Percentiles rank a stretch among this genome's conserved stretches.
Evolutionary conservation across 345 rosid species (phyloP).

Genomic region (Diplotaxis tenuifolia): DNA sequence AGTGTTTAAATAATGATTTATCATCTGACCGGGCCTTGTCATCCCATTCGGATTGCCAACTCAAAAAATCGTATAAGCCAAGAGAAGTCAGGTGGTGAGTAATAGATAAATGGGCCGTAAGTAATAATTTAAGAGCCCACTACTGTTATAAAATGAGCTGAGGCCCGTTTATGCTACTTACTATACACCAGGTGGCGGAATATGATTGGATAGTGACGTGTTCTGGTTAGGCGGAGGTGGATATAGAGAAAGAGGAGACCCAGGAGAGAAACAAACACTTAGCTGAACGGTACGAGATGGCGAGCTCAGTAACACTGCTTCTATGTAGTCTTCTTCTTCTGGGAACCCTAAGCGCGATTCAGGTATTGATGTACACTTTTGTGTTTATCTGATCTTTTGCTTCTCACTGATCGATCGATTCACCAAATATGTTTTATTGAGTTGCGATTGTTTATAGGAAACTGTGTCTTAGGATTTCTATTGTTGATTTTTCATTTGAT

Average conservation of each 20-base stretch:
- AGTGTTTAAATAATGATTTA: too few species aligned
- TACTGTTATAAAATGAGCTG: neutral
- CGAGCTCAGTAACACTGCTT: constrained; percentile 45
- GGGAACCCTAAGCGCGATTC: constrained; percentile 47
- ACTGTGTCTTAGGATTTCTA: neutral
- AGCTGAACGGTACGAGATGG: constrained; percentile 41
- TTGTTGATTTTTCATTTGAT: neutral
- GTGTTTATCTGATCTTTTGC: neutral
- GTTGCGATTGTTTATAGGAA: neutral
- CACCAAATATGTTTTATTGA: neutral
- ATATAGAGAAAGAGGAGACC: neutral
- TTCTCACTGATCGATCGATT: neutral
- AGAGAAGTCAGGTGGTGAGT: neutral
- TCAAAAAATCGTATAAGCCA: neutral
- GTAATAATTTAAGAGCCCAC: neutral
- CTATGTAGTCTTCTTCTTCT: constrained; percentile 52
- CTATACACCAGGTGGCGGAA: neutral
- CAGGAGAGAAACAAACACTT: neutral
- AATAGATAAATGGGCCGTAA: constrained; percentile 1
- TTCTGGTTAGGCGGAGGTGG: neutral
- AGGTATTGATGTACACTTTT: constrained; percentile 49
- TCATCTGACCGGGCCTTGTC: too few species aligned
- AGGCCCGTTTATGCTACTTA: neutral
- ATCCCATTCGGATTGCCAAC: too few species aligned
- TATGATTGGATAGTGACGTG: constrained; percentile 27